Evolutionary conservation across 169 alveolate species (phyloP), one percentile per base, ranked within the genome.

Genomic region (Eimeria brunetti): DNA sequence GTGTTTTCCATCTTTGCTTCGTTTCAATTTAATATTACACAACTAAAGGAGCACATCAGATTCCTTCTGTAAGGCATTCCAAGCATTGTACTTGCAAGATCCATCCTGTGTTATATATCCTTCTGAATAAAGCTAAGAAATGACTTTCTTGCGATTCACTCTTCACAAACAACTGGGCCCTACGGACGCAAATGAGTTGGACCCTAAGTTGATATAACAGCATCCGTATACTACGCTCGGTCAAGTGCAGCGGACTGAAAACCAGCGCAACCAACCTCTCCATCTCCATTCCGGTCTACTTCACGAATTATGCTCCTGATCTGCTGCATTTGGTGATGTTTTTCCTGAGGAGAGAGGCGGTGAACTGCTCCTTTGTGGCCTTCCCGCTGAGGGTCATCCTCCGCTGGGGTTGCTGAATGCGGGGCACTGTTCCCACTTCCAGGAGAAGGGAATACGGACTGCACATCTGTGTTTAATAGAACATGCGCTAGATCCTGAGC

Each of bases 281-380:
- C 96, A 69, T 94, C 95, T 53, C 96, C 96, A 76, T 99, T 84
- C 97, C 97, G 20, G 98, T 98, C 96, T 99, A 94, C 95, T 96
- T 97, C 97, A 18, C 78, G 81, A 62, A 94, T 94, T 5, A 94
- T 76, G 7, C 78, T 46, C 49, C 60, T 94, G 88, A 94, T 86
- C 38, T 94, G 90, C 84, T 53, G 36, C 85, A 94, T 73, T 56
- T 69, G 83, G 11, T 84, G 96, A 12, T 73, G 84, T 20, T 94
- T 33, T 73, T 83, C 90, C 46, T 85, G 89, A 27, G 62, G 67
- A 11, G 94, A 49, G 9, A 38, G 51, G 5, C 27, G 44, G n/a
- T 53, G 69, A 5, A 36, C 94, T 58, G 60, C 80, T 44, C 56
- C 91, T 49, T 36, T 33, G 18, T 41, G 33, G 41, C 73, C 80